These are phyloP conservation scores for Grosmannia serpens DNA, from an alignment of 2,329 filamentous ascomycete genomes.

Conservation along the genomic window DNA sequence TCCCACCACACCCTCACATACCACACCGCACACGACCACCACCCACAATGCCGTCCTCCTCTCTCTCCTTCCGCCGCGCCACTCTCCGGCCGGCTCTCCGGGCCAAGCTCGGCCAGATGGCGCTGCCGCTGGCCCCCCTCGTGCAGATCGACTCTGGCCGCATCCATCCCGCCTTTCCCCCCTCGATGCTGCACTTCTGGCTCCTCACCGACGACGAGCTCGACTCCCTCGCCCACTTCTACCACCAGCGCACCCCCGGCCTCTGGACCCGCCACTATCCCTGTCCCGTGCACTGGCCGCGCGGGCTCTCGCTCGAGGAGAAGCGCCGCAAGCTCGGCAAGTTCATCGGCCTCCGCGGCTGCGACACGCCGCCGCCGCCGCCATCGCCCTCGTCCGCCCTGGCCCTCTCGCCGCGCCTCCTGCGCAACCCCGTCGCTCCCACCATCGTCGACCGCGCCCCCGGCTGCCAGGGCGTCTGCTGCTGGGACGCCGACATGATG, in stretches of 20 bases:
- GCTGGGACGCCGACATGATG: background rate
- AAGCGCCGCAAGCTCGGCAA: constrained; percentile 62
- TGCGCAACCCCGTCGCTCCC: background rate
- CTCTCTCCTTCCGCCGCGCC: constrained; percentile 25
- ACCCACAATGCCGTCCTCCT: constrained; percentile 11
- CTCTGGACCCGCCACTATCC: constrained; percentile 51
- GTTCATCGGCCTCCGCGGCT: constrained; percentile 61
- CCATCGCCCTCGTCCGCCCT: background rate
- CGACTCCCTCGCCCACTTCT: constrained; percentile 59
- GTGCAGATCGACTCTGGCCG: constrained; percentile 49
- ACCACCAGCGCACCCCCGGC: constrained; percentile 54
- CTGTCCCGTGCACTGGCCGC: constrained; percentile 52
- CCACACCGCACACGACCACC: background rate
- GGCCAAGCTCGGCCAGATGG: constrained; percentile 54
- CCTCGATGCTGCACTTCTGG: constrained; percentile 59
- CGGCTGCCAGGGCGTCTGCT: background rate
- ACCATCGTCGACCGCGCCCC: background rate
- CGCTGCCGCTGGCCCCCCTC: constrained; percentile 53
- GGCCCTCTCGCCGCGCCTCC: background rate
- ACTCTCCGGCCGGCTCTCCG: constrained; percentile 39
- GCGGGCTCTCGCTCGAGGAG: constrained; percentile 42
- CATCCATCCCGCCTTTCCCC: constrained; percentile 55
- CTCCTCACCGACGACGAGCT: constrained; percentile 61
- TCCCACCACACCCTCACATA: no score
- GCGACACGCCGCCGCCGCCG: constrained; percentile 19